phyloP scores from a whole-genome alignment of 257 asterid species.

The Solanum pinnatisectum region DNA sequence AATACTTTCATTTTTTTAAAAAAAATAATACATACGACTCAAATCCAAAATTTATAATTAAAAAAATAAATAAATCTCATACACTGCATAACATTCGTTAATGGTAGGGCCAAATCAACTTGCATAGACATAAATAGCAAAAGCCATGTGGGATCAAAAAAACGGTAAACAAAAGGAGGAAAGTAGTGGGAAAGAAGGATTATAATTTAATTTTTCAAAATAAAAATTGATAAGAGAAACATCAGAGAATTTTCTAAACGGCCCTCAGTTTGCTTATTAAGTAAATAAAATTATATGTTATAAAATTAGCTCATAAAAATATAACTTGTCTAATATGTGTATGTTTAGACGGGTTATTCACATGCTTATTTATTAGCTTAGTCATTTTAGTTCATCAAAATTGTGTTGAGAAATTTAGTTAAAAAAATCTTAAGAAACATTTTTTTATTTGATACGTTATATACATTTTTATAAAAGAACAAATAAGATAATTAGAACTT shows the following conservation, averaged over 20 bases:
- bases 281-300: too few species aligned
- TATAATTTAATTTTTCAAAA: not conserved
- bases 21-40: too few species aligned
- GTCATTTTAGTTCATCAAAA: not conserved
- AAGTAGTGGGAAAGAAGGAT: not conserved
- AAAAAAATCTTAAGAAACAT: not conserved
- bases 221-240: not conserved
- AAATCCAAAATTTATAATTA: too few species aligned
- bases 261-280: too few species aligned
- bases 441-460: not conserved
- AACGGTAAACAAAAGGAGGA: not conserved
- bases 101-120: not conserved
- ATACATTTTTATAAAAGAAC: not conserved
- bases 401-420: not conserved
- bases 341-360: rapidly evolving
- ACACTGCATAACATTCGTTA: rapidly evolving
- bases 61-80: too few species aligned
- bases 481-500: not conserved
- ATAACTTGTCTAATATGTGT: not conserved
- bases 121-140: not conserved
- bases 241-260: not conserved
- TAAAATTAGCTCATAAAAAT: not conserved
- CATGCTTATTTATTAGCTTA: not conserved
- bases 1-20: too few species aligned
- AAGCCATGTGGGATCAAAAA: not conserved